Conservation (phyloP, 345 rosid species). For the Geranium rotundifolium region DNA sequence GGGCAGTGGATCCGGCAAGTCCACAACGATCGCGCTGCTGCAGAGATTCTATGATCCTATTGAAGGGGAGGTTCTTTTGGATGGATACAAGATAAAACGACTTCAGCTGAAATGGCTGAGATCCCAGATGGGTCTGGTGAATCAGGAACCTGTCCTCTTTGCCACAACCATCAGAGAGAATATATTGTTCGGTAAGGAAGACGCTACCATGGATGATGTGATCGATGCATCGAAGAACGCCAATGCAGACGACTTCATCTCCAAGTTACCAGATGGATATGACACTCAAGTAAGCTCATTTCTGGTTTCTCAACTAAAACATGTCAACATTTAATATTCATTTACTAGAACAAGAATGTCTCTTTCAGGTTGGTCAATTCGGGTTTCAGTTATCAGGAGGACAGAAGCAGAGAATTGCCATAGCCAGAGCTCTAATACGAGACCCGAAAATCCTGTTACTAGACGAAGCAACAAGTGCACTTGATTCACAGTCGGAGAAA, state of each 20-base stretch:
- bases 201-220: conserved; percentile 46
- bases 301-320: not conserved
- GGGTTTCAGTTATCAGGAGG: conserved; percentile 69
- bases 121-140: conserved; percentile 56
- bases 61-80: conserved; percentile 46
- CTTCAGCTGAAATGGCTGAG: conserved; percentile 62
- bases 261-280: conserved; percentile 53
- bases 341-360: not conserved
- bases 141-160: conserved; percentile 59
- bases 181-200: conserved; percentile 55
- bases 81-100: conserved; percentile 42
- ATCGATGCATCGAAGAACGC: conserved; percentile 43
- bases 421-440: conserved; percentile 54
- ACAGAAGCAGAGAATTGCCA: conserved; percentile 66
- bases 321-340: too few species aligned
- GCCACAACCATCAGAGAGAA: conserved; percentile 58
- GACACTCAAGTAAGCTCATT: conserved; percentile 44
- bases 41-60: conserved; percentile 55
- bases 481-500: conserved; percentile 57
- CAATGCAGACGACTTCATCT: conserved; percentile 59
- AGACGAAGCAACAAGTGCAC: conserved; percentile 66
- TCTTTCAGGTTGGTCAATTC: conserved; percentile 49
- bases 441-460: conserved; percentile 54
- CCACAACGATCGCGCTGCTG: conserved; percentile 43
- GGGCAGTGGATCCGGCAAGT: conserved; percentile 69